Base-by-base conservation (phyloP, 306 rosid species). In the Quercus rubra region DNA sequence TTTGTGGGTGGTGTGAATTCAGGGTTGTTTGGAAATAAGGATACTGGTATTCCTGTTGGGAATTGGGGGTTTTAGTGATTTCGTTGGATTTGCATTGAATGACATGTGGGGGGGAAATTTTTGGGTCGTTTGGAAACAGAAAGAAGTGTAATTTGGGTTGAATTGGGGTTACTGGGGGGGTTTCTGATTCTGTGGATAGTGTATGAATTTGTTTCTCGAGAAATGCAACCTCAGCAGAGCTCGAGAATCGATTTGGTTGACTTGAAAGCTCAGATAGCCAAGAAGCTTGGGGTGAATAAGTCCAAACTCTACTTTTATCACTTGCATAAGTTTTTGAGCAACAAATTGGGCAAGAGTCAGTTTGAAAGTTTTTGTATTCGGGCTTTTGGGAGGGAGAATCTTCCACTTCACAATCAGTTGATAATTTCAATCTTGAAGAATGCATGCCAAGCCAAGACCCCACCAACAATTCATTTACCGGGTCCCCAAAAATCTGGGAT, bases 211-310 rank as follows among this genome's bases (percentile, higher is more conserved):
- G 83, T 78, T 52, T 83, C 80, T 86, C 89, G 92, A 90, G 94
- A 90, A 86, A 96, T 96, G 99, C 96, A 93, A 88, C 89, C 99
- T 85, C 96, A 88, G 84, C 94, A 89, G 91, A 80, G 87, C 78
- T 89, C 94, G 41, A 96, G 99, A 88, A 87, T 93, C 79, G 94
- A 96, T 90, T 89, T 96, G 92, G 94, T 87, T 74, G 98, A 96
- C 81, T 80, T 96, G 80, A 96, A 85, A 85, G 92, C 87, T 35
- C 92, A 87, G 55, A 86, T 96, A 74, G 83, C 91, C 75, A 96
- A 96, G 90, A 96, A 87, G 88, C 80, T 96, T 78, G 98, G 99
- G 75, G 77, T 80, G 11, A 93, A 91, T 63, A 93, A 81, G 92
- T 90, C 94, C 0, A 96, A 91, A 75, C 83, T 80, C 57, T 96